Evolutionary conservation across 352 stramenopile species (phyloP).

Genomic region (Pythium rishiriense): DNA sequence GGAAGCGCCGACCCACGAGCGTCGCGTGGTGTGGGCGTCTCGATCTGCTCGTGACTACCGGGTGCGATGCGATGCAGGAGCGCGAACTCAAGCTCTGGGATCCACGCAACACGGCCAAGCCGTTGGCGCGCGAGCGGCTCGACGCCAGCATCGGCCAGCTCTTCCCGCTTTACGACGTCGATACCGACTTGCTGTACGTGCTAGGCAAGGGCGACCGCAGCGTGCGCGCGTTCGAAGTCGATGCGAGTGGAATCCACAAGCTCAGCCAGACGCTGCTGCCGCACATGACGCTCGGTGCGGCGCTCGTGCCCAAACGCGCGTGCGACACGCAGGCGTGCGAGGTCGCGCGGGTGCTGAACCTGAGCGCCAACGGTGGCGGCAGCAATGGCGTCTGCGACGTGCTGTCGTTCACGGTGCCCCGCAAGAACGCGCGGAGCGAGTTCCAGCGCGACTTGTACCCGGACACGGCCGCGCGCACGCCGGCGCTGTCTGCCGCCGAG

Average conservation of each 20-base stretch:
- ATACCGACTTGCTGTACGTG: slow-evolving; percentile 71
- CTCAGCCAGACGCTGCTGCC: slow-evolving; percentile 54
- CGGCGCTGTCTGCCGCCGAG: slow-evolving; percentile 42
- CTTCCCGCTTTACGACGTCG: slow-evolving; percentile 67
- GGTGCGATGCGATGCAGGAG: slow-evolving; percentile 67
- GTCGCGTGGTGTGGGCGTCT: slow-evolving; percentile 59
- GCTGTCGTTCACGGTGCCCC: slow-evolving; percentile 64
- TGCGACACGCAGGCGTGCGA: slow-evolving; percentile 61
- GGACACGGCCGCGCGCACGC: slow-evolving; percentile 39
- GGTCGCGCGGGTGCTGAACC: slow-evolving; percentile 61
- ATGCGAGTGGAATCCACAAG: slow-evolving; percentile 41
- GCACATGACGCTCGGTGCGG: slow-evolving; percentile 56
- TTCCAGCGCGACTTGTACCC: slow-evolving; percentile 84
- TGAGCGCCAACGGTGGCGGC: slow-evolving; percentile 36
- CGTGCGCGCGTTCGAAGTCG: slow-evolving; percentile 60
- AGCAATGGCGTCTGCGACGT: slow-evolving; percentile 55
- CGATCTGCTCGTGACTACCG: slow-evolving; percentile 58
- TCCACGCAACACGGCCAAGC: slow-evolving; percentile 41
- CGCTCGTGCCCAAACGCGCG: slow-evolving; percentile 52
- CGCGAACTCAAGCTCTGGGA: slow-evolving; percentile 83
- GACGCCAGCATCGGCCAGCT: slow-evolving; percentile 64
- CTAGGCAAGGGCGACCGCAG: slow-evolving; percentile 72
- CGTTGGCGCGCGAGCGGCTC: slow-evolving; percentile 62
- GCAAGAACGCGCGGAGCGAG: slow-evolving; percentile 51
- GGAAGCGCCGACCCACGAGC: slow-evolving; percentile 42